phyloP scores from a whole-genome alignment of 495 filamentous ascomycete genomes.

The Penicillium arizonense region DNA sequence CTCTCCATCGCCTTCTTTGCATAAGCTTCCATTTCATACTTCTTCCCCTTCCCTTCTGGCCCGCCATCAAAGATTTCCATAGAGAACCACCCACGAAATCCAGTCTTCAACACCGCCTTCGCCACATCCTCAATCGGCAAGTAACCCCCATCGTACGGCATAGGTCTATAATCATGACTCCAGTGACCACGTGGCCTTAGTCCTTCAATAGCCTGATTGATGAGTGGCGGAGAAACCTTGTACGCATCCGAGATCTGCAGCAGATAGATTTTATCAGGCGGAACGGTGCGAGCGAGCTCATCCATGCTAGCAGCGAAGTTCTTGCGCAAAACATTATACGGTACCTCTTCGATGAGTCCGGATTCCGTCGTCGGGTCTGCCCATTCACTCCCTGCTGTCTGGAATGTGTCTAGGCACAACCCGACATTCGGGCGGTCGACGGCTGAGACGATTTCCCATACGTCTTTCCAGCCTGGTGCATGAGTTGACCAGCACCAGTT shows the following conservation, averaged over 20 bases:
- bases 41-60: slow-evolving; percentile 53
- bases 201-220: slow-evolving; percentile 40
- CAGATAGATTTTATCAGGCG: slow-evolving; percentile 70
- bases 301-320: slow-evolving; percentile 53
- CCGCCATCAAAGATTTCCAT: slow-evolving; percentile 77
- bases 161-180: slow-evolving; percentile 69
- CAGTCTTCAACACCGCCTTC: slow-evolving; percentile 67
- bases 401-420: slow-evolving; percentile 80
- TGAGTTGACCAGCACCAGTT: slow-evolving; percentile 84
- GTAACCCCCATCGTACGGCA: slow-evolving; percentile 72
- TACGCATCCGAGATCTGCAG: slow-evolving; percentile 83
- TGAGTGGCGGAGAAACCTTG: slow-evolving; percentile 51
- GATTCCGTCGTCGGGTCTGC: slow-evolving; percentile 68
- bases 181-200: slow-evolving; percentile 62
- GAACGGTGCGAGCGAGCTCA: slow-evolving; percentile 54
- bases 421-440: slow-evolving; percentile 67
- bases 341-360: slow-evolving; percentile 49
- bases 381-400: slow-evolving; percentile 73
- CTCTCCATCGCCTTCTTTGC: slow-evolving; percentile 59
- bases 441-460: slow-evolving; percentile 63
- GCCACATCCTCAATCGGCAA: slow-evolving; percentile 66
- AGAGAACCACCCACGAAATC: slow-evolving; percentile 70
- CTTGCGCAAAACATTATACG: slow-evolving; percentile 40
- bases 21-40: slow-evolving; percentile 59
- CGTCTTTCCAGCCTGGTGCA: slow-evolving; percentile 64